phyloP scores from a whole-genome alignment of 1,139 yeast genomes.

The Zygoascus sp. region DNA sequence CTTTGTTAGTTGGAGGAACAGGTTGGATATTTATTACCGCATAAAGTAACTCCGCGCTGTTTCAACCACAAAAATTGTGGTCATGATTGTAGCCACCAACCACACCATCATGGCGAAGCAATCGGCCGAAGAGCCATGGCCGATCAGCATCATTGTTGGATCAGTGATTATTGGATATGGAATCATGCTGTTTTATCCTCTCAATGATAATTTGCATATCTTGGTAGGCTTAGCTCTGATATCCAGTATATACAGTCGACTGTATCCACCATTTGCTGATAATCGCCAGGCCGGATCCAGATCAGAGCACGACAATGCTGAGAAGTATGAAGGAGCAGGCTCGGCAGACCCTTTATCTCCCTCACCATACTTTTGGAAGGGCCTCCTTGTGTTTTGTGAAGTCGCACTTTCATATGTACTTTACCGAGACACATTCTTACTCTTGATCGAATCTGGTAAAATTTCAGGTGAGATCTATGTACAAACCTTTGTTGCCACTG shows the following conservation, averaged over 20 bases:
- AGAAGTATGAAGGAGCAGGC: neutral
- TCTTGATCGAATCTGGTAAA: neutral
- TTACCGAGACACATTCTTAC: constrained; percentile 5
- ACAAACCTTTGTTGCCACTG: constrained; percentile 9
- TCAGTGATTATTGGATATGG: constrained; percentile 9
- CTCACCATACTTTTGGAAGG: constrained; percentile 15
- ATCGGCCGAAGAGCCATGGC: constrained; percentile 15
- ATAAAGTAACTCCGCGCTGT: neutral
- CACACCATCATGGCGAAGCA: constrained; percentile 3
- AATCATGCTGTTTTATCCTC: constrained; percentile 7
- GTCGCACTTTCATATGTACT: constrained; percentile 10
- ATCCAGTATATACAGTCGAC: constrained; percentile 20
- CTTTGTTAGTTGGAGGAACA: too few relatives aligned
- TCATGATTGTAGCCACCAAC: too few relatives aligned
- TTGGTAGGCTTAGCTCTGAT: constrained; percentile 21
- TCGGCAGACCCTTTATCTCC: constrained; percentile 15
- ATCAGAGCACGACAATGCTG: constrained; percentile 11
- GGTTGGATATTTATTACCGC: too few relatives aligned
- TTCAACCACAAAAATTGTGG: too few relatives aligned
- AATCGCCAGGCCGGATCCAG: constrained; percentile 10
- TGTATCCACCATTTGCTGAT: constrained; percentile 19
- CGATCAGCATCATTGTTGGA: constrained; percentile 10
- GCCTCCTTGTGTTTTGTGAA: constrained; percentile 9
- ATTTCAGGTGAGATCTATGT: constrained; percentile 5
- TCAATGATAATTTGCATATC: constrained; percentile 22